A percentile compares a stretch with the other conserved stretches of the same genome.
Conservation (phyloP, 768 basidiomycete genomes). For the Agaricus sinodeliciosus region DNA sequence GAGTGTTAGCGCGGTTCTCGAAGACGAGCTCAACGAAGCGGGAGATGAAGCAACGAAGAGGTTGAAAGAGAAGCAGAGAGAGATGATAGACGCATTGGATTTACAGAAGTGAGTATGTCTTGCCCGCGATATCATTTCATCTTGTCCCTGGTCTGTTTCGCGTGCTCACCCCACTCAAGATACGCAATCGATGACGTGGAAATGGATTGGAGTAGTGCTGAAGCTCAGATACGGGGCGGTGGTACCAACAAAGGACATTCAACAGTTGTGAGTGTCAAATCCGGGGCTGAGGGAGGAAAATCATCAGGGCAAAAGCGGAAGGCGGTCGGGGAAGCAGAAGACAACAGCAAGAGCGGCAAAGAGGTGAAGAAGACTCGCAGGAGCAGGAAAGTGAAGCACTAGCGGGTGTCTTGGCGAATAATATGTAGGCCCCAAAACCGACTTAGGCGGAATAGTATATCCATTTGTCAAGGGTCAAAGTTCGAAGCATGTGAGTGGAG, state of each 20-base stretch:
- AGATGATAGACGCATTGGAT: conserved; percentile 85
- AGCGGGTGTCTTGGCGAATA: neutral
- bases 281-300: conserved; percentile 18
- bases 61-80: conserved; percentile 71
- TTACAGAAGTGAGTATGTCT: conserved; percentile 66
- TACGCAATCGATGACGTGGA: conserved; percentile 68
- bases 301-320: conserved; percentile 47
- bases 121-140: neutral
- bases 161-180: conserved; percentile 27
- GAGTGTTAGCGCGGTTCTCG: conserved; percentile 40
- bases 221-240: conserved; percentile 59
- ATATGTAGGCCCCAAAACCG: neutral
- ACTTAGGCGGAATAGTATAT: neutral
- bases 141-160: neutral
- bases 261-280: conserved; percentile 75
- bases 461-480: no score
- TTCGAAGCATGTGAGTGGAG: no score
- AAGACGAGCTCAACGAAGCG: conserved; percentile 71
- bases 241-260: conserved; percentile 40
- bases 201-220: conserved; percentile 71
- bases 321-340: conserved; percentile 23
- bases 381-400: conserved; percentile 38
- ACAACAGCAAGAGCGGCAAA: conserved; percentile 11
- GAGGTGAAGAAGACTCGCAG: conserved; percentile 45
- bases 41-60: conserved; percentile 66